Percentiles rank a stretch among this genome's conserved stretches.
phyloP scores from a whole-genome alignment of 768 basidiomycete genomes.

The Kwoniella sp. region DNA sequence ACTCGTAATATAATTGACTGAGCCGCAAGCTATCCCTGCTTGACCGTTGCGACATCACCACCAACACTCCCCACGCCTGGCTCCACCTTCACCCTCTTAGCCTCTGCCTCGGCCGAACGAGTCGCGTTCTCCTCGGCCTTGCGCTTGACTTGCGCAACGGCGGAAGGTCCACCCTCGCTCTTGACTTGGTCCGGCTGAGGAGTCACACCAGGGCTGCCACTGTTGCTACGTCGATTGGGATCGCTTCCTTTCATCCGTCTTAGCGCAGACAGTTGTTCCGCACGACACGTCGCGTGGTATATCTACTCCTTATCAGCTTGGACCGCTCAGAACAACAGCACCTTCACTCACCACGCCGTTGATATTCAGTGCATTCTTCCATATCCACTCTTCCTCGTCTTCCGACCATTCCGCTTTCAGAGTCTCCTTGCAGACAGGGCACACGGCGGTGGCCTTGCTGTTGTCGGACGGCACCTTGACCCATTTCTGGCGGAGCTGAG shows the following conservation, averaged over 20 bases:
- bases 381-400: slow-evolving; percentile 98
- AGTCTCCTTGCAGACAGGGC: slow-evolving; percentile 93
- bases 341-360: slow-evolving; percentile 64
- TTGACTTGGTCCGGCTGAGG: slow-evolving; percentile 12
- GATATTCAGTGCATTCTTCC: slow-evolving; percentile 81
- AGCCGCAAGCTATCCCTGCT: too few species aligned
- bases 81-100: slow-evolving; percentile 13
- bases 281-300: slow-evolving; percentile 91
- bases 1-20: too few species aligned
- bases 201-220: slow-evolving; percentile 20
- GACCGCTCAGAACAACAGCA: not conserved
- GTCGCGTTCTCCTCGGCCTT: slow-evolving; percentile 6
- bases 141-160: not conserved
- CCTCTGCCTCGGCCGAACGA: slow-evolving; percentile 2
- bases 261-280: slow-evolving; percentile 55
- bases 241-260: slow-evolving; percentile 18
- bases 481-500: slow-evolving; percentile 62
- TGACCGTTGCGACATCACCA: too few species aligned
- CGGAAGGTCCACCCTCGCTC: not conserved
- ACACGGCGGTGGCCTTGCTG: slow-evolving; percentile 78
- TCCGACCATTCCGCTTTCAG: slow-evolving; percentile 88
- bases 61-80: not conserved
- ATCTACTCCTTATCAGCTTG: too few species aligned
- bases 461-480: slow-evolving; percentile 73
- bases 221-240: slow-evolving; percentile 8